phyloP scores from a whole-genome alignment of 306 rosid genomes.

The Aeschynomene evenia region DNA sequence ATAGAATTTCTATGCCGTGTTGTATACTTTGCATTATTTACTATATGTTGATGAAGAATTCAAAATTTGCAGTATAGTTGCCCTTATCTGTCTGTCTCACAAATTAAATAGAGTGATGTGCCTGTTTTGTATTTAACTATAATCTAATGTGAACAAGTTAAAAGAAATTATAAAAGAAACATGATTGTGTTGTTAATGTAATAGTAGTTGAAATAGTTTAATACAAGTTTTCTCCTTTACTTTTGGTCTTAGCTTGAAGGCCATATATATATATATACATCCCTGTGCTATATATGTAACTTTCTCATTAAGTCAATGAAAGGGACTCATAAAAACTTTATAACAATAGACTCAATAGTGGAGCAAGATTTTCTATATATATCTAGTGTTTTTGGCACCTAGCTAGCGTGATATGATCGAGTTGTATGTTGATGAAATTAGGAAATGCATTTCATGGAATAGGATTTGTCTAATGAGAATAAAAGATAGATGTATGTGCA shows the following conservation, averaged over 20 bases:
- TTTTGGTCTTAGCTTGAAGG: not conserved
- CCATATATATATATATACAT: too few species aligned
- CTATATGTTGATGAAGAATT: not conserved
- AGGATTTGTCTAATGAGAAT: not conserved
- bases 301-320: too few species aligned
- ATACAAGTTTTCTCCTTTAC: not conserved
- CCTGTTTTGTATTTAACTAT: not conserved
- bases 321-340: not conserved
- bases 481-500: too few species aligned
- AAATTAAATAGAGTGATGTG: not conserved
- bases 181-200: not conserved
- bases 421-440: too few species aligned
- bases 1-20: slow-evolving; percentile 19
- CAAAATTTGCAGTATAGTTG: not conserved
- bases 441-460: too few species aligned
- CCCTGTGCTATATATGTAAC: not conserved
- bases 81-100: not conserved
- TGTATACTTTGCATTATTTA: slow-evolving; percentile 22
- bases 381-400: not conserved
- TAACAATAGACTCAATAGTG: too few species aligned
- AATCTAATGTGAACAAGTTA: not conserved
- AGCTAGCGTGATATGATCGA: not conserved
- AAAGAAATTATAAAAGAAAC: not conserved
- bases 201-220: too few species aligned
- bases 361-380: too few species aligned